A percentile compares a stretch with the other conserved stretches of the same genome.
phyloP scores from a whole-genome alignment of 208 protist genomes.

The Leptomonas pyrrhocoris region DNA sequence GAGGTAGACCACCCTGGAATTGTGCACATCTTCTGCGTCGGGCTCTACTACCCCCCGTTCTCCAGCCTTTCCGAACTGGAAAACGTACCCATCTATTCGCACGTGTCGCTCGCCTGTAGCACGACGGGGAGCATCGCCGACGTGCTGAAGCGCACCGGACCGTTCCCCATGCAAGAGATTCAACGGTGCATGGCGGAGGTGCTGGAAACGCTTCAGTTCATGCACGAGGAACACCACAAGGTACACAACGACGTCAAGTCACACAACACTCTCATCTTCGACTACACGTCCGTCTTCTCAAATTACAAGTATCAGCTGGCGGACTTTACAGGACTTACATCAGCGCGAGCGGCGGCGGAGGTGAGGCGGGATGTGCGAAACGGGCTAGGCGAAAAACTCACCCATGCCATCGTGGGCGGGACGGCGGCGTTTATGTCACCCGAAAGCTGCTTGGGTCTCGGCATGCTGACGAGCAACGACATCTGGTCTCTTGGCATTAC shows the following conservation, averaged over 20 bases:
- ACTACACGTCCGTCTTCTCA: constrained; percentile 4
- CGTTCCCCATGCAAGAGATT: constrained; percentile 23
- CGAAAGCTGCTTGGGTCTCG: constrained; percentile 69
- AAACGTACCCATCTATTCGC: constrained; percentile 6
- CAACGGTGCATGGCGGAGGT: constrained; percentile 42
- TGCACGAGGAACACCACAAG: constrained; percentile 51
- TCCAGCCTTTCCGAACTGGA: neutral
- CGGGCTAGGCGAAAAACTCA: neutral
- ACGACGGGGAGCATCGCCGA: constrained; percentile 27
- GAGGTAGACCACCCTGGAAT: constrained; percentile 23
- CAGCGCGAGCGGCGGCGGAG: constrained; percentile 4
- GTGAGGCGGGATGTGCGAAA: constrained; percentile 2
- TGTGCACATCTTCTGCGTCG: constrained; percentile 23
- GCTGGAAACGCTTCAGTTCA: constrained; percentile 44
- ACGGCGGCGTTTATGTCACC: constrained; percentile 83
- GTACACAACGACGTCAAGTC: constrained; percentile 90
- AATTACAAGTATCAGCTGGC: constrained; percentile 57
- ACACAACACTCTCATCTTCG: constrained; percentile 79
- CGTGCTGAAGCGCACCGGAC: constrained; percentile 33
- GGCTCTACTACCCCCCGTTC: constrained; percentile 12
- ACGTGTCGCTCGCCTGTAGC: constrained; percentile 27
- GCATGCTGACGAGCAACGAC: constrained; percentile 62
- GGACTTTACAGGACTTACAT: constrained; percentile 45
- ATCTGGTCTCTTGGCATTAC: constrained; percentile 86
- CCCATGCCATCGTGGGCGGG: constrained; percentile 30